Evolutionary conservation across 2,329 filamentous ascomycete genomes (phyloP), one percentile per base, ranked within the genome.

Genomic region (Davidsoniella virescens): DNA sequence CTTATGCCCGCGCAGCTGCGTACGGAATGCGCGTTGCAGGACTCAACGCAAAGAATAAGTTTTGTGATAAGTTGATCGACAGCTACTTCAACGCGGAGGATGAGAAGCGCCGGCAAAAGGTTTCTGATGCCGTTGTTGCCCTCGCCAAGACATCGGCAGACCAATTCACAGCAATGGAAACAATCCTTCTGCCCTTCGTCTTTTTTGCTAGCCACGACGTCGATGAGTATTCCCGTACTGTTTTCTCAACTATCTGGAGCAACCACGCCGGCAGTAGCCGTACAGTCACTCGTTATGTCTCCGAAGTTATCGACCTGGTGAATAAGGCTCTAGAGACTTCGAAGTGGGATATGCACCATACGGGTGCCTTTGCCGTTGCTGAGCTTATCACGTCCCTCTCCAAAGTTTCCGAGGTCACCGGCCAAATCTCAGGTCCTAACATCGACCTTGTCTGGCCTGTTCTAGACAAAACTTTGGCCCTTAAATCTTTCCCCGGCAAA

Each of bases 401-500:
- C 26, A 69, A 70, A 10, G 76, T 75, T 17, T 72, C 75, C 47
- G 72, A 75, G 9, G 65, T 69, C 47, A 69, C 71, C 4, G 76
- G 74, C 0, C 71, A 76, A 41, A 76, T 86, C 49, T 76, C 74
- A 54, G 69, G 73, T 16, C 60, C 70, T 2, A 77, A 80, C 39
- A 70, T 84, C 16, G 69, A 72, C 56, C 67, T 68, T 14, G 69
- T 95, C 18, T 98, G 90, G 90, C 85, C 85, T 0, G 75, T 82
- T 1, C 71, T 94, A 44, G 86, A 95, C 55, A 86, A 83, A 59
- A 79, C 85, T 1, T 66, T 96, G 39, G 76, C 78, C 2, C 78
- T 94, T 10, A 96, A 95, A 70, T 94, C 88, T 0, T 98, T 94
- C 71, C 75, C 83, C 0, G 87, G 87, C 18, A 98, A 98, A 62